Conservation (phyloP, 768 basidiomycete genomes). For the Punctularia strigosozonata region DNA sequence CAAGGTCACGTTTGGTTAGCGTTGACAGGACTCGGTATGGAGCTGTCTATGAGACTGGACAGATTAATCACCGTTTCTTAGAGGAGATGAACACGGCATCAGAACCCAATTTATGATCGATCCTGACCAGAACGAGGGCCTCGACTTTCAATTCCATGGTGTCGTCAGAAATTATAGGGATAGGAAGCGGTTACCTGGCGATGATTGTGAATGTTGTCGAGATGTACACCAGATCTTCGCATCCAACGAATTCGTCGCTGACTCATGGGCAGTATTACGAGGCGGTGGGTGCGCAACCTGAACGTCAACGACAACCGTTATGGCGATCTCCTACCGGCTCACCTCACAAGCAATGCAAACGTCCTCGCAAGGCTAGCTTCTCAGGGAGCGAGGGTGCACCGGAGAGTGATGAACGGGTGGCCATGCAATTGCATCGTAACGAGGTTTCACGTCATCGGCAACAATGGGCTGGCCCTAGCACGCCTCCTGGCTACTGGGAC, state of each 20-base stretch:
- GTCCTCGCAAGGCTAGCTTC: neutral
- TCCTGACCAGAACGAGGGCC: neutral
- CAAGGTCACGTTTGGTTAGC: no score
- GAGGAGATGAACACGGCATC: no score
- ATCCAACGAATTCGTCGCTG: no score
- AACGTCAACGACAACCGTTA: slow-evolving; percentile 49
- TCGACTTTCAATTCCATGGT: neutral
- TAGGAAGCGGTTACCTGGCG: neutral
- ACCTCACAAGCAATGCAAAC: slow-evolving; percentile 3
- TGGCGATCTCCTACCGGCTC: slow-evolving; percentile 53
- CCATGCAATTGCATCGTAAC: slow-evolving; percentile 45
- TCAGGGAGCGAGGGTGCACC: neutral
- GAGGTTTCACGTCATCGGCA: slow-evolving; percentile 62
- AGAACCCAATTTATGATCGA: neutral
- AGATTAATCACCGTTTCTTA: no score
- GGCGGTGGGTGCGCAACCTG: slow-evolving; percentile 60
- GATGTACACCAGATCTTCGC: no score
- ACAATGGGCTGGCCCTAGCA: slow-evolving; percentile 57
- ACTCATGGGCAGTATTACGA: slow-evolving; percentile 87
- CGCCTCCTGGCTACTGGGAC: slow-evolving; percentile 83
- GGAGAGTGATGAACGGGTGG: slow-evolving; percentile 14
- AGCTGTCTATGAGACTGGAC: no score
- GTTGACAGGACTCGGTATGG: no score
- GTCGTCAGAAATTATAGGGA: neutral
- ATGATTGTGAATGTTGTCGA: neutral